These are phyloP conservation scores for Boletus smithii DNA, from an alignment of 1,284 basidiomycete species.

Conservation along the genomic window DNA sequence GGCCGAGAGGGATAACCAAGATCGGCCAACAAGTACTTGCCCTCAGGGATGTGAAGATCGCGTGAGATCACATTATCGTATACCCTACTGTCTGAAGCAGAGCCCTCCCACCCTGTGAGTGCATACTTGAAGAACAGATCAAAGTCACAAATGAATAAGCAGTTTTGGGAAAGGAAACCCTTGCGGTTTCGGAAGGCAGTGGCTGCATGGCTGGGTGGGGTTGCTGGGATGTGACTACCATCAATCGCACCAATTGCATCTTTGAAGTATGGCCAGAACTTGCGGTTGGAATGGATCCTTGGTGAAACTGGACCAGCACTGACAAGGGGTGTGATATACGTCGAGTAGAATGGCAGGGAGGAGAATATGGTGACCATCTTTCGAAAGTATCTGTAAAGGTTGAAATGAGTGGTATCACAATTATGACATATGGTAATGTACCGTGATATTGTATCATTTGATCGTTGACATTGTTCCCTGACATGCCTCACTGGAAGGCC, in stretches of 20 bases:
- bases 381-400: neutral
- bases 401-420: neutral
- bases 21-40: conserved; percentile 17
- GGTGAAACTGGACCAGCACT: too few species aligned
- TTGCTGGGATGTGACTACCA: neutral
- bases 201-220: neutral
- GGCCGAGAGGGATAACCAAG: conserved; percentile 1
- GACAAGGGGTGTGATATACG: neutral
- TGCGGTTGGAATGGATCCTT: neutral
- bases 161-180: conserved; percentile 26
- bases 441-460: conserved; percentile 16
- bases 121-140: conserved; percentile 6
- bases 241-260: conserved; percentile 5
- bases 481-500: conserved; percentile 7
- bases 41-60: conserved; percentile 6
- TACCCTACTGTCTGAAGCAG: conserved; percentile 8
- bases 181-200: conserved; percentile 18
- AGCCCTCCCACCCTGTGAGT: conserved; percentile 13
- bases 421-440: neutral
- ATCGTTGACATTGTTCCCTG: conserved; percentile 10
- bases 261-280: conserved; percentile 7
- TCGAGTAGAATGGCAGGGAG: neutral
- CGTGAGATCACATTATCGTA: conserved; percentile 1
- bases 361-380: neutral
- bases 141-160: conserved; percentile 22